Evolutionary conservation across 2,329 filamentous ascomycete species (phyloP), one percentile per base, ranked within the genome.

Genomic region (Mollisiaceae sp.): DNA sequence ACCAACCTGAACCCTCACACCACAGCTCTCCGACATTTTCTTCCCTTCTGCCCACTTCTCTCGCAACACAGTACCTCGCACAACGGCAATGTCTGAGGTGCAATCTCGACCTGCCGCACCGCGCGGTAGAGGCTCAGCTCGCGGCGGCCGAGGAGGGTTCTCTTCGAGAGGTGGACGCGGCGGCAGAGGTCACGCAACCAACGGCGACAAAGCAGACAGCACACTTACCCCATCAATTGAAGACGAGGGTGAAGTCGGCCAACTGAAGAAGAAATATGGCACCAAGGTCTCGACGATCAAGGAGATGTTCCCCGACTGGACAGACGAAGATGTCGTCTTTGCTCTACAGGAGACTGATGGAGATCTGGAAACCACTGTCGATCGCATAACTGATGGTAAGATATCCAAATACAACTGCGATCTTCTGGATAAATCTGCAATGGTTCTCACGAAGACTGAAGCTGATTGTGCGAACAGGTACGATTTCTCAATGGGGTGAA

Each of bases 221-320:
- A 80, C 84, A 77, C 85, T 89, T 76, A 82, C 85, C 75, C 82
- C 82, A 72, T 79, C 82, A 76, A 86, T 91, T 70, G 88, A 90
- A 76, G 94, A 98, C 75, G 90, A 97, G 78, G 91, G 92, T 78
- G 94, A 97, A 80, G 86, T 98, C 72, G 92, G 91, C 77, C 89
- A 96, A 81, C 88, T 98, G 77, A 96, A 96, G 86, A 93, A 92
- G 84, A 89, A 92, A 79, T 95, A 97, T 78, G 86, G 91, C 75
- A 82, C 83, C 75, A 92, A 94, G 82, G 86, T 97, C 74, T 84
- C 84, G 68, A 88, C 90, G 75, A 89, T 99, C 78, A 93, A 92
- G 82, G 94, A 97, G 79, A 89, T 98, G 82, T 97, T 97, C 82
- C 89, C 92, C 66, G 91, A 93, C 79, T 98, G 94, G 95, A 94